phyloP scores from a whole-genome alignment of 116 monocot species.

The Zostera marina region DNA sequence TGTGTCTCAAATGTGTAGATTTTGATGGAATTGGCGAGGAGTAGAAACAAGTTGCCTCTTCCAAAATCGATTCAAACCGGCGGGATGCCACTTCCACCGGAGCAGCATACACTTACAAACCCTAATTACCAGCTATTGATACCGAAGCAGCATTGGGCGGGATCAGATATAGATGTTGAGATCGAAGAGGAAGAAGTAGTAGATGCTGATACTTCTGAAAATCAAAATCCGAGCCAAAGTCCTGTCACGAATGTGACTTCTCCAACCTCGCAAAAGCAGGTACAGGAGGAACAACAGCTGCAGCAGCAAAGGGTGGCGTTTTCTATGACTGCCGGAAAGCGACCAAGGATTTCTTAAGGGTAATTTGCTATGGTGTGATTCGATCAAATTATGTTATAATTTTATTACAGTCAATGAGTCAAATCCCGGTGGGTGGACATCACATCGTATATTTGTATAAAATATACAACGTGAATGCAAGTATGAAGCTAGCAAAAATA shows the following conservation, averaged over 20 bases:
- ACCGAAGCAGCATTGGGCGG: slow-evolving; percentile 26
- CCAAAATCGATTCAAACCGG: slow-evolving; percentile 68
- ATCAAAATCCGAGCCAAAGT: slow-evolving; percentile 14
- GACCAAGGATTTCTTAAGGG: slow-evolving; percentile 9
- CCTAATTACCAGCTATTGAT: slow-evolving; percentile 81
- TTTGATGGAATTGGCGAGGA: slow-evolving; percentile 66
- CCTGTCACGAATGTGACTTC: slow-evolving; percentile 1
- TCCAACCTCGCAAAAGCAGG: not conserved
- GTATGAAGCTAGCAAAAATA: no score
- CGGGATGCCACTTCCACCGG: slow-evolving; percentile 73
- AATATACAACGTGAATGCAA: no score
- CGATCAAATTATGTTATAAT: no score
- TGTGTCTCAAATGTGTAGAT: slow-evolving; percentile 22
- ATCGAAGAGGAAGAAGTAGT: slow-evolving; percentile 57
- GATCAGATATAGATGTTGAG: slow-evolving; percentile 12
- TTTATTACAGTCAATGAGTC: no score
- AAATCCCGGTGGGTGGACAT: no score
- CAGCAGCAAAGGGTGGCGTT: slow-evolving; percentile 42
- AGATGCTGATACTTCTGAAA: slow-evolving; percentile 5
- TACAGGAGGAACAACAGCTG: slow-evolving; percentile 13
- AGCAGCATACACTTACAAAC: slow-evolving; percentile 72
- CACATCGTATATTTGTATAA: no score
- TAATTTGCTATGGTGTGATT: no score
- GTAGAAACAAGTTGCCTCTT: slow-evolving; percentile 70
- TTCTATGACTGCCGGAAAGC: slow-evolving; percentile 19